Evolutionary conservation across 2,329 filamentous ascomycete genomes (phyloP).

Genomic region (Penicillium sp.): DNA sequence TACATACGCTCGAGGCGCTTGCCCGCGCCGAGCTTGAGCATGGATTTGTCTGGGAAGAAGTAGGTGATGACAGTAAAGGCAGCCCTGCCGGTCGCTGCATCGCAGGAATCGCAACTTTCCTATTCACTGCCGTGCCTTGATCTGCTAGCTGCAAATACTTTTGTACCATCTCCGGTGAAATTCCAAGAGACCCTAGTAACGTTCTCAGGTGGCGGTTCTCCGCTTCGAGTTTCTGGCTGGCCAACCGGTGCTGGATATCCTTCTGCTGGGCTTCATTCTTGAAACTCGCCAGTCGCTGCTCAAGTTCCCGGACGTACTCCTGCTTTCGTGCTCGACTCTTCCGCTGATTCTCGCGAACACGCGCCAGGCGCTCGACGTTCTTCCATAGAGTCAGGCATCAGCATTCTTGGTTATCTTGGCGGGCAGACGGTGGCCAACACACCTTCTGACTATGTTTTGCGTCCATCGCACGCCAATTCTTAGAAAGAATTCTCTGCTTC

Average conservation of each 20-base stretch:
- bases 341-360: constrained; percentile 45
- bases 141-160: constrained; percentile 33
- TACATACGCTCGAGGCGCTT: constrained; percentile 1
- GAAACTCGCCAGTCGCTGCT: constrained; percentile 35
- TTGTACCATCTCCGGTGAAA: constrained; percentile 30
- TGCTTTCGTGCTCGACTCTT: constrained; percentile 43
- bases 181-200: constrained; percentile 33
- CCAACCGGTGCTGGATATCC: constrained; percentile 41
- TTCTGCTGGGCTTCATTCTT: constrained; percentile 36
- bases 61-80: background rate
- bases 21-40: background rate
- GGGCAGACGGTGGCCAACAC: background rate
- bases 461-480: constrained; percentile 3
- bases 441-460: constrained; percentile 11
- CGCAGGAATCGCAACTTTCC: constrained; percentile 44
- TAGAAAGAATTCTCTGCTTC: background rate
- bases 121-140: constrained; percentile 22
- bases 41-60: background rate
- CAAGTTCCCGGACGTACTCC: constrained; percentile 42
- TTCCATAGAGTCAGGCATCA: constrained; percentile 20
- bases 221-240: constrained; percentile 37
- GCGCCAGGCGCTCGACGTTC: constrained; percentile 44
- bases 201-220: constrained; percentile 39
- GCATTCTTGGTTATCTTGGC: background rate
- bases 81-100: constrained; percentile 21